Evolutionary conservation across 345 rosid genomes (phyloP).

Genomic region (Pelargonium nanum): DNA sequence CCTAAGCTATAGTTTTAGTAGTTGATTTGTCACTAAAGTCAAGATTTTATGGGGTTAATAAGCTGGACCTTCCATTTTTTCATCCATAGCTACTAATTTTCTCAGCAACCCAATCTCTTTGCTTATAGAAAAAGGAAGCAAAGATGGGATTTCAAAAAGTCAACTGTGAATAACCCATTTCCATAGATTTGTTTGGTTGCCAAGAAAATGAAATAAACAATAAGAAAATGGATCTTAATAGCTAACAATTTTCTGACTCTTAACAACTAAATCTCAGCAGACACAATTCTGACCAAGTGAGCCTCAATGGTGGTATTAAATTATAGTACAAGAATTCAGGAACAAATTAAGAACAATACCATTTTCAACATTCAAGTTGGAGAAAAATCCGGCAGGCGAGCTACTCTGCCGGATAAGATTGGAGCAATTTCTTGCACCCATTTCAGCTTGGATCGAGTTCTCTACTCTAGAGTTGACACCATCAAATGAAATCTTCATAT

Average conservation of each 20-base stretch:
- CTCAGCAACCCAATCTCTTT: neutral
- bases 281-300: neutral
- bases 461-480: too few species aligned
- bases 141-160: neutral
- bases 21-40: too few species aligned
- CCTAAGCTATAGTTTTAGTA: too few species aligned
- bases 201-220: neutral
- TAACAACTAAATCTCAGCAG: neutral
- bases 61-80: neutral
- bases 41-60: neutral
- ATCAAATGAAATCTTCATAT: slow-evolving; percentile 12
- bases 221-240: neutral
- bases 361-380: slow-evolving; percentile 29
- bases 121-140: too few species aligned
- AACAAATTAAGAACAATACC: slow-evolving; percentile 22
- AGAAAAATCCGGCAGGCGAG: slow-evolving; percentile 47
- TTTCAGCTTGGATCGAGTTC: slow-evolving; percentile 20
- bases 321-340: neutral
- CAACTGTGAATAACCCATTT: neutral
- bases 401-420: slow-evolving; percentile 39
- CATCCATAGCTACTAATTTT: neutral
- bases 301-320: neutral
- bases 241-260: neutral
- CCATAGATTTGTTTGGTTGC: neutral
- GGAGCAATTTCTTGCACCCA: slow-evolving; percentile 19